Evolutionary conservation across 768 basidiomycete species (phyloP).

Genomic region (Collybiopsis luxurians): DNA sequence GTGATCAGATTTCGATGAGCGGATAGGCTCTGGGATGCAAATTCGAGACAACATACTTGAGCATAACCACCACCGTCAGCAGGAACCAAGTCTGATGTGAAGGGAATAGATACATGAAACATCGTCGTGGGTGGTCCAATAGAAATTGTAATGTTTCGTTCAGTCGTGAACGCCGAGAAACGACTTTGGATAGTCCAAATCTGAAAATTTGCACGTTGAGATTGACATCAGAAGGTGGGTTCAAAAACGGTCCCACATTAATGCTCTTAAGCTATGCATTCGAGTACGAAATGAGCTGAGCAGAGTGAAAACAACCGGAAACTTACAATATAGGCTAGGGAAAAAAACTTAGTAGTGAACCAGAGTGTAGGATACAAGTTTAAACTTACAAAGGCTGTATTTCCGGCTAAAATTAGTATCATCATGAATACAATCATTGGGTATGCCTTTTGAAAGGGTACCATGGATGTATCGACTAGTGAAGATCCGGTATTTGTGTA

Average conservation of each 20-base stretch:
- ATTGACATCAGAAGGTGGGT: not conserved
- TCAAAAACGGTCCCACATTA: conserved; percentile 55
- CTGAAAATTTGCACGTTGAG: conserved; percentile 34
- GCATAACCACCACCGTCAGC: conserved; percentile 56
- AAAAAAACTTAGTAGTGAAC: conserved; percentile 1
- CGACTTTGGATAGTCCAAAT: conserved; percentile 67
- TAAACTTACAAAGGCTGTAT: conserved; percentile 84
- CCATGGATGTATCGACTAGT: conserved; percentile 85
- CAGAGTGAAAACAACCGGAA: no score
- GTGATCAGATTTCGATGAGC: not conserved
- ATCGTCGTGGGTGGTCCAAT: conserved; percentile 91
- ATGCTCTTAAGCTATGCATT: conserved; percentile 63
- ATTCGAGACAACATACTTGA: conserved; percentile 56
- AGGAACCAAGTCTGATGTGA: conserved; percentile 95
- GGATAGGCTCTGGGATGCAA: not conserved
- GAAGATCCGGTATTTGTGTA: conserved; percentile 91
- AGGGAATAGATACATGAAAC: conserved; percentile 89
- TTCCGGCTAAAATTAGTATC: conserved; percentile 83
- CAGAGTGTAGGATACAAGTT: not conserved
- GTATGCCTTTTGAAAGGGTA: conserved; percentile 87
- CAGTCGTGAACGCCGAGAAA: conserved; percentile 55
- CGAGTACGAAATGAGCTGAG: not conserved
- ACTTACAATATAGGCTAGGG: conserved; percentile 83
- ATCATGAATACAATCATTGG: conserved; percentile 73
- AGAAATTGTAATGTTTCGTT: conserved; percentile 87